Evolutionary conservation across 148 eudicot genomes (phyloP).

Genomic region (Rhododendron vialii): DNA sequence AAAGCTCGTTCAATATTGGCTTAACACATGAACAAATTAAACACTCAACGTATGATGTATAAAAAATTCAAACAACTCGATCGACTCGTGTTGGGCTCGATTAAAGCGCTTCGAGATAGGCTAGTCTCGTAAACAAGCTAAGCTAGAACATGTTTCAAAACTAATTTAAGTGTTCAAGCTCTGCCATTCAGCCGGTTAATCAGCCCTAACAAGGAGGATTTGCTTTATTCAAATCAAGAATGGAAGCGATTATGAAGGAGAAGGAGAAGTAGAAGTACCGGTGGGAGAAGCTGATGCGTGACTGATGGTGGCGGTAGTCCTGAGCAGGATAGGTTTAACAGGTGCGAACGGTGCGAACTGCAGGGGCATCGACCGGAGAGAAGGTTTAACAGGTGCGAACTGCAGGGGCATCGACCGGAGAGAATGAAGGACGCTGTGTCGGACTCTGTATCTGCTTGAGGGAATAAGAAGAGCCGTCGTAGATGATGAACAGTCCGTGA

Average conservation of each 20-base stretch:
- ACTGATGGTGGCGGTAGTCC: background rate
- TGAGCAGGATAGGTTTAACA: background rate
- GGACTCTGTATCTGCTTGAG: background rate
- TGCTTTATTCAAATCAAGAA: background rate
- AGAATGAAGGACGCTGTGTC: background rate
- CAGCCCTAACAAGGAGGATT: too few species aligned
- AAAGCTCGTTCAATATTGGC: too few species aligned
- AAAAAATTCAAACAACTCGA: too few species aligned
- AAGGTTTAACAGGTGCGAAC: background rate
- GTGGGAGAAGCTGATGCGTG: background rate
- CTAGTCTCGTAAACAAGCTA: background rate
- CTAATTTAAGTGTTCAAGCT: background rate
- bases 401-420: background rate
- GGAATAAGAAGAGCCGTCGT: background rate
- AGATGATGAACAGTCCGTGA: constrained; percentile 3
- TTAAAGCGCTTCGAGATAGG: background rate
- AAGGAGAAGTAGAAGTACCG: background rate
- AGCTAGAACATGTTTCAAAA: background rate
- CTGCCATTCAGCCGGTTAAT: background rate
- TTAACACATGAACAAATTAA: too few species aligned
- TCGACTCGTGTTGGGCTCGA: background rate
- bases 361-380: background rate
- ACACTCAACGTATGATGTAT: too few species aligned
- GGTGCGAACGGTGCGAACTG: background rate
- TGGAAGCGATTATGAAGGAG: background rate